Base-by-base conservation (phyloP, 768 basidiomycete genomes). In the Terana coerulea region DNA sequence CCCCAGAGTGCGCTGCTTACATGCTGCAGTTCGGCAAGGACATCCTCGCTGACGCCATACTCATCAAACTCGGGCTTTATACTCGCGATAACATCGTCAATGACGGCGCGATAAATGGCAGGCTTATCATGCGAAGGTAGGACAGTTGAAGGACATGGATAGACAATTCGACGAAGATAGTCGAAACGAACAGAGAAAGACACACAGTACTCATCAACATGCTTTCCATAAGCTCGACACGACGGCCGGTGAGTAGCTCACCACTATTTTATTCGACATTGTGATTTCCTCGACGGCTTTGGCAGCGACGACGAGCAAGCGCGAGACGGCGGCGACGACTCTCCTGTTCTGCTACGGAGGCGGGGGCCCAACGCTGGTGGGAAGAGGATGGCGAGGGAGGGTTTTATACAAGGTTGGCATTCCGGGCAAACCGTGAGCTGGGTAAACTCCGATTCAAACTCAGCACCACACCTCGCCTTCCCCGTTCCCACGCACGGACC, bases 181-280 rank as follows among this genome's bases (percentile, higher is more conserved):
- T n/a, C n/a, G n/a, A n/a, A 42, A 49, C 39, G 39, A 19, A 19
- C n/a, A n/a, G 40, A 12, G 12, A 33, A 8, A 40, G 39, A 39
- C 33, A 55, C 49, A 51, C 49, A 26, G 43, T 49, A 53, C 55
- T 57, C 55, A 57, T 51, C 47, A 40, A 57, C 47, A 36, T 35
- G 42, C 46, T 44, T 47, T 28, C 67, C 71, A 67, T 75, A 77
- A 80, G 80, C 77, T 75, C 77, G 72, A 54, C 67, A 68, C 72
- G 70, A 71, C 72, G 71, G 76, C 71, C 74, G 69, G 79, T 79
- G 83, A 81, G 78, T 74, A 83, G 86, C 89, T 90, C 81, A 94
- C 92, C 84, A 95, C 93, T 77, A 93, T 91, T 79, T 95, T 95
- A 86, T 95, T 95, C 55, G 92, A 94, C 93, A 95, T 95, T 45